Conservation (phyloP, 2,329 filamentous ascomycete genomes). For the Alternaria tenuissima region DNA sequence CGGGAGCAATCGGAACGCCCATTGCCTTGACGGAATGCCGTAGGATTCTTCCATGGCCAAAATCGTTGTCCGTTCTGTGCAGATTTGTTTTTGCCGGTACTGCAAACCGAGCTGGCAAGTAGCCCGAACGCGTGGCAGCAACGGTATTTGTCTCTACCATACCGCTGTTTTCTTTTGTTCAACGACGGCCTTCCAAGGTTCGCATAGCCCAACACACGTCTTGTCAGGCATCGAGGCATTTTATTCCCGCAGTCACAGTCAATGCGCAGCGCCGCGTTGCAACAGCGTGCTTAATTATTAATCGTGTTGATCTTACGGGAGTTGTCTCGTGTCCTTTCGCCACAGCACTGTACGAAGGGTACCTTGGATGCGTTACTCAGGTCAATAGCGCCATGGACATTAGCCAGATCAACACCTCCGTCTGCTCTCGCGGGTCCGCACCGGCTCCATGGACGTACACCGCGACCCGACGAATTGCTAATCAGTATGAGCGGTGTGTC, state of each 20-base stretch:
- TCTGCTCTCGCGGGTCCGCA: constrained; percentile 16
- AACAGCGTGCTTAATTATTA: constrained; percentile 24
- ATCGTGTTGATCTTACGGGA: constrained; percentile 24
- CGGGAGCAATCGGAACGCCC: constrained; percentile 21
- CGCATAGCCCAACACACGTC: background rate
- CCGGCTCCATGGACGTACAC: constrained; percentile 8
- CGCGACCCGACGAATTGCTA: constrained; percentile 9
- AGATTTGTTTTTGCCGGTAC: constrained; percentile 9
- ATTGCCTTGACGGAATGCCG: constrained; percentile 7
- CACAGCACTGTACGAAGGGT: background rate
- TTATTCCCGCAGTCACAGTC: constrained; percentile 18
- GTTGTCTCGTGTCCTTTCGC: constrained; percentile 12
- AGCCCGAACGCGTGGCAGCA: background rate
- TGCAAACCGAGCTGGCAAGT: constrained; percentile 2
- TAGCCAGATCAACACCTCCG: constrained; percentile 10
- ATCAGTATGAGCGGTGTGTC: constrained; percentile 13
- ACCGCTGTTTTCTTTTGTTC: constrained; percentile 2
- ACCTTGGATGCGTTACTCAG: constrained; percentile 5
- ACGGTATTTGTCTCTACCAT: background rate
- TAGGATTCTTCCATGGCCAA: constrained; percentile 11
- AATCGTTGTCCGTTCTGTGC: constrained; percentile 3
- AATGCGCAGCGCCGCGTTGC: constrained; percentile 19
- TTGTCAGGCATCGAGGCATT: constrained; percentile 29
- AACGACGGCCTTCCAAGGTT: background rate
- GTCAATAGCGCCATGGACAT: constrained; percentile 13